Evolutionary conservation across 2,329 filamentous ascomycete genomes (phyloP).

Genomic region (Penicillium sp.): DNA sequence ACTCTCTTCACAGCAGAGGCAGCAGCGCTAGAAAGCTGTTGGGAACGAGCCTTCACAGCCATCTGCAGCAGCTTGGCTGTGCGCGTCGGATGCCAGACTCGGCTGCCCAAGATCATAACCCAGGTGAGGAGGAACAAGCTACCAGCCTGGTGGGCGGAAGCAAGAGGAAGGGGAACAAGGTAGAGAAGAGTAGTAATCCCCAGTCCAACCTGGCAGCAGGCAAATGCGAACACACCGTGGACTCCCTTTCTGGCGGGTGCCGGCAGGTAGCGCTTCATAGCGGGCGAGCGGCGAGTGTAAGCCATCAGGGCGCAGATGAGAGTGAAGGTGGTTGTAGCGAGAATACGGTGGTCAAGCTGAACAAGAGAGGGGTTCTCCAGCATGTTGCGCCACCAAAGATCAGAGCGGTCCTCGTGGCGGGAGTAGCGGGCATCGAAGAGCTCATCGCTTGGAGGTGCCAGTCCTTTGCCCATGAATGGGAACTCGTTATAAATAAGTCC

Average conservation of each 20-base stretch:
- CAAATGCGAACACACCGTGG: constrained; percentile 78
- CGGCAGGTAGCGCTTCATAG: constrained; percentile 60
- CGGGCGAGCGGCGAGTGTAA: constrained; percentile 69
- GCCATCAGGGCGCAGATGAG: constrained; percentile 74
- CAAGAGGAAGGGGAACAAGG: constrained; percentile 84
- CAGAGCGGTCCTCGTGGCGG: constrained; percentile 71
- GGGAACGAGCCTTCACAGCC: constrained; percentile 39
- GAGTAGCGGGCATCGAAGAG: constrained; percentile 85
- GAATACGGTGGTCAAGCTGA: constrained; percentile 90
- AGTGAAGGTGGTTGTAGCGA: constrained; percentile 85
- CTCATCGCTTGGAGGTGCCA: constrained; percentile 77
- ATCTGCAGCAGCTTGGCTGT: constrained; percentile 59
- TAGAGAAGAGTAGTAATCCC: constrained; percentile 92
- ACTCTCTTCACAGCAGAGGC: constrained; percentile 24
- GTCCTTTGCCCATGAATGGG: constrained; percentile 84
- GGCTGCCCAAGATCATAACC: constrained; percentile 73
- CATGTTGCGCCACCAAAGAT: constrained; percentile 96
- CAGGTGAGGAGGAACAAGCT: constrained; percentile 81
- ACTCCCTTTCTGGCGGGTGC: constrained; percentile 65
- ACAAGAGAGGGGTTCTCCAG: constrained; percentile 95
- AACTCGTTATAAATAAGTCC: constrained; percentile 99
- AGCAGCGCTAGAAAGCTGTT: constrained; percentile 26
- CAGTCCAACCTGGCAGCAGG: constrained; percentile 75
- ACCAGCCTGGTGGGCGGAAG: constrained; percentile 89
- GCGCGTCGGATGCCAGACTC: constrained; percentile 70